A percentile compares a stretch with the other conserved stretches of the same genome.
Conservation (phyloP, 306 rosid species). For the Prunus campanulata region DNA sequence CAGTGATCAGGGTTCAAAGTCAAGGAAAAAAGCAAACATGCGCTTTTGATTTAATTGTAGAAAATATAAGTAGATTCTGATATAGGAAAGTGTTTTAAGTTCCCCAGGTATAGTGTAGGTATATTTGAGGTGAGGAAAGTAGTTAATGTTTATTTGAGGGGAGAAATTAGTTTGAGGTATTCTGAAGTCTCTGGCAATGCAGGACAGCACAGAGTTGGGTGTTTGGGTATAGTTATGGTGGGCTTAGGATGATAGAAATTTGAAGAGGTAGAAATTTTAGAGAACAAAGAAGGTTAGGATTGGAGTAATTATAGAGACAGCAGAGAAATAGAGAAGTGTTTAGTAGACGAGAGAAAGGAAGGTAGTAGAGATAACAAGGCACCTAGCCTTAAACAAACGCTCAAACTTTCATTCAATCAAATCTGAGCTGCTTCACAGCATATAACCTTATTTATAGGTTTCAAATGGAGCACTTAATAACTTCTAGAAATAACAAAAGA, state of each 20-base stretch:
- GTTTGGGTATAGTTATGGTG: neutral
- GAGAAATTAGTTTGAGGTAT: neutral
- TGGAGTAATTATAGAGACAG: neutral
- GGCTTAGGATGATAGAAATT: neutral
- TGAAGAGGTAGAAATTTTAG: neutral
- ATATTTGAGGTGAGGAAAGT: slow-evolving; percentile 1
- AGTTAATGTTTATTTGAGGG: neutral
- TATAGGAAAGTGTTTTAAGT: neutral
- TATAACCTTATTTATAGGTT: neutral
- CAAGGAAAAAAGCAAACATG: neutral
- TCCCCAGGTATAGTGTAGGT: neutral
- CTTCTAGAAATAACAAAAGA: neutral
- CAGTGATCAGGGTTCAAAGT: neutral
- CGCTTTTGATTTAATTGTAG: neutral
- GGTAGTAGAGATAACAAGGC: neutral
- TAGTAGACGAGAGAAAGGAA: neutral
- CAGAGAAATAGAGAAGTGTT: neutral
- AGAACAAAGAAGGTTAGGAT: neutral
- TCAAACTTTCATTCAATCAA: neutral
- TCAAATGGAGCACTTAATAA: neutral
- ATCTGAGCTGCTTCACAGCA: neutral
- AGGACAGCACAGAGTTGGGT: neutral
- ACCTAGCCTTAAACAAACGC: neutral
- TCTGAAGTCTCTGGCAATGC: neutral
- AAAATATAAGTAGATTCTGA: neutral